Evolutionary conservation across 2,329 filamentous ascomycete genomes (phyloP).

Genomic region (Chrysoporthe cubensis): DNA sequence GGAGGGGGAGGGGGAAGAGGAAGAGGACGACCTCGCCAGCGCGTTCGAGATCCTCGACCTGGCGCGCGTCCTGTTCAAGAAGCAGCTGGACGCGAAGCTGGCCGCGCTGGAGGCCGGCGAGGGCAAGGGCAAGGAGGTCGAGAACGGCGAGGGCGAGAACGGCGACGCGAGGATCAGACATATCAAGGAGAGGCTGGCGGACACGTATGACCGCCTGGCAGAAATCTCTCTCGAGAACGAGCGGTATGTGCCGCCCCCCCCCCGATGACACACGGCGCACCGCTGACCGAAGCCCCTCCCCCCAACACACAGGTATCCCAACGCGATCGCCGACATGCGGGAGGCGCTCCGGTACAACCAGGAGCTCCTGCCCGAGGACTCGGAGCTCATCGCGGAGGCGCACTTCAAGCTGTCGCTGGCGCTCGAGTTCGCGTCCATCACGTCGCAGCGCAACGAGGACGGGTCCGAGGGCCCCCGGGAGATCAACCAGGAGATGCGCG

Average conservation of each 20-base stretch:
- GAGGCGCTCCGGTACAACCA: slow-evolving; percentile 79
- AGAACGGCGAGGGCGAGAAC: slow-evolving; percentile 40
- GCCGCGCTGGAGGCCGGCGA: slow-evolving; percentile 44
- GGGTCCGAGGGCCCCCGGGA: slow-evolving; percentile 46
- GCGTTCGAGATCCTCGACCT: slow-evolving; percentile 86
- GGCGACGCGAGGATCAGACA: slow-evolving; percentile 51
- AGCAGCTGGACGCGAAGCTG: slow-evolving; percentile 50
- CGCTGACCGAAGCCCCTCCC: background rate
- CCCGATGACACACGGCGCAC: too few species aligned
- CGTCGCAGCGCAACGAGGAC: slow-evolving; percentile 58
- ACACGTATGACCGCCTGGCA: slow-evolving; percentile 90
- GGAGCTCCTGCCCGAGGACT: slow-evolving; percentile 77
- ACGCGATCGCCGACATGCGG: slow-evolving; percentile 83
- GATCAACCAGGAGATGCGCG: slow-evolving; percentile 71
- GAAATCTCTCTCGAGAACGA: slow-evolving; percentile 98
- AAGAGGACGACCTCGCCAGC: slow-evolving; percentile 74
- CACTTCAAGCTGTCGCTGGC: slow-evolving; percentile 97
- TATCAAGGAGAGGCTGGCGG: slow-evolving; percentile 83
- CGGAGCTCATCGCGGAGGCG: slow-evolving; percentile 86
- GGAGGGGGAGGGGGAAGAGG: slow-evolving; percentile 57
- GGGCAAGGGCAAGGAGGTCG: slow-evolving; percentile 46
- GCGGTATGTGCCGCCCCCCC: slow-evolving; percentile 50
- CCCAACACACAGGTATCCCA: slow-evolving; percentile 63
- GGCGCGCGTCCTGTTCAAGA: slow-evolving; percentile 67
- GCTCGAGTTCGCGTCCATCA: slow-evolving; percentile 88